Percentiles rank a stretch among this genome's conserved stretches.
phyloP scores from a whole-genome alignment of 1,284 basidiomycete genomes.

The Chalciporus piperatoides region DNA sequence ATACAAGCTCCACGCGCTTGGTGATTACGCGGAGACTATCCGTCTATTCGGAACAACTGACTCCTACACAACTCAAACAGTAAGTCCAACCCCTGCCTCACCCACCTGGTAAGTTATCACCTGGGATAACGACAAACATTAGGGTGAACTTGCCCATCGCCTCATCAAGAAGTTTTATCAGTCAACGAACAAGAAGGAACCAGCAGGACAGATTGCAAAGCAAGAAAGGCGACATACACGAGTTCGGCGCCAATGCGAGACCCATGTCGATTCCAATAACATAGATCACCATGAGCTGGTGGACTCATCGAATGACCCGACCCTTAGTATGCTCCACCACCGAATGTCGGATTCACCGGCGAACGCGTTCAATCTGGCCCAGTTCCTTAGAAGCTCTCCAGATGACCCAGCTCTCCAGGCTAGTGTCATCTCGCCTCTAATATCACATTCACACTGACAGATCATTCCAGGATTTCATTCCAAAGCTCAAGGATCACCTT shows the following conservation, averaged over 20 bases:
- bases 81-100: slow-evolving; percentile 1
- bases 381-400: slow-evolving; percentile 1
- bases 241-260: neutral
- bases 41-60: slow-evolving; percentile 20
- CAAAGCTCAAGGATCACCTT: slow-evolving; percentile 18
- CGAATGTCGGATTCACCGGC: neutral
- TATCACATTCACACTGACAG: neutral
- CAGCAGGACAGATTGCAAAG: slow-evolving; percentile 4
- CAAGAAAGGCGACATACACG: slow-evolving; percentile 11
- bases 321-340: slow-evolving; percentile 2
- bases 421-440: neutral
- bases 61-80: slow-evolving; percentile 15
- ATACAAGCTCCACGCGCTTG: slow-evolving; percentile 26
- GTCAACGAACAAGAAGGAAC: slow-evolving; percentile 9
- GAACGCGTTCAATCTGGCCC: slow-evolving; percentile 11
- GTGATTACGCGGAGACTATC: slow-evolving; percentile 19
- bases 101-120: too few relatives aligned
- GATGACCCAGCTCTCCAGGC: slow-evolving; percentile 15
- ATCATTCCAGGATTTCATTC: slow-evolving; percentile 18
- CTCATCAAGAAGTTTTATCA: slow-evolving; percentile 16
- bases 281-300: too few relatives aligned
- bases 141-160: slow-evolving; percentile 14
- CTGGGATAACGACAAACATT: too few relatives aligned
- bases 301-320: neutral
- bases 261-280: too few relatives aligned